phyloP scores from a whole-genome alignment of 2,329 filamentous ascomycete species.

The Aureobasidium sp. region DNA sequence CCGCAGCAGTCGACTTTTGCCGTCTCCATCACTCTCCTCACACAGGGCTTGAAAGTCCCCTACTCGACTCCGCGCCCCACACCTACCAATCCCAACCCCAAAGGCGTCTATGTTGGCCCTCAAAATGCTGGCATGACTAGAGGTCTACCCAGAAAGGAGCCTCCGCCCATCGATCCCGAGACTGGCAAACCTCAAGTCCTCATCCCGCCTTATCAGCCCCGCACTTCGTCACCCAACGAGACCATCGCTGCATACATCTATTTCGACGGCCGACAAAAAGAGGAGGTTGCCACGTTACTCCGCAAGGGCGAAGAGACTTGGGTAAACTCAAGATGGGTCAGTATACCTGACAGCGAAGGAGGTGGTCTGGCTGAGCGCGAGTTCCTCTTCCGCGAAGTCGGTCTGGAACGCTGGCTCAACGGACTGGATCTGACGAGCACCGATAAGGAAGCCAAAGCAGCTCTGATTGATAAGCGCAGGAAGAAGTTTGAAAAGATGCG shows the following conservation, averaged over 20 bases:
- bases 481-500: conserved; percentile 20
- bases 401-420: conserved; percentile 92
- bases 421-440: conserved; percentile 83
- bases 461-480: conserved; percentile 61
- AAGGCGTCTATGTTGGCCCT: conserved; percentile 67
- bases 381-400: conserved; percentile 94
- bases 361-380: conserved; percentile 93
- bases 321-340: conserved; percentile 98
- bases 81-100: conserved; percentile 68
- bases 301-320: conserved; percentile 94
- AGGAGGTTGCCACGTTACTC: conserved; percentile 91
- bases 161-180: conserved; percentile 33
- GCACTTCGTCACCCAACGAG: conserved; percentile 90
- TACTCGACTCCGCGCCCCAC: conserved; percentile 85
- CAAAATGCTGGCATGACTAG: conserved; percentile 7
- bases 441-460: conserved; percentile 60
- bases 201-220: conserved; percentile 78
- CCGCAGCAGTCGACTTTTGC: conserved; percentile 93
- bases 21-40: conserved; percentile 94
- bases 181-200: conserved; percentile 47
- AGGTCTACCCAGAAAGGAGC: conserved; percentile 51
- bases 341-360: conserved; percentile 82
- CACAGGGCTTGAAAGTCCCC: conserved; percentile 77
- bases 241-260: conserved; percentile 98
- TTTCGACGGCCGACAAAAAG: conserved; percentile 90